Percentiles rank a stretch among this genome's conserved stretches.
Conservation (phyloP, 352 stramenopile species). For the Poterioochromonas sp. region DNA sequence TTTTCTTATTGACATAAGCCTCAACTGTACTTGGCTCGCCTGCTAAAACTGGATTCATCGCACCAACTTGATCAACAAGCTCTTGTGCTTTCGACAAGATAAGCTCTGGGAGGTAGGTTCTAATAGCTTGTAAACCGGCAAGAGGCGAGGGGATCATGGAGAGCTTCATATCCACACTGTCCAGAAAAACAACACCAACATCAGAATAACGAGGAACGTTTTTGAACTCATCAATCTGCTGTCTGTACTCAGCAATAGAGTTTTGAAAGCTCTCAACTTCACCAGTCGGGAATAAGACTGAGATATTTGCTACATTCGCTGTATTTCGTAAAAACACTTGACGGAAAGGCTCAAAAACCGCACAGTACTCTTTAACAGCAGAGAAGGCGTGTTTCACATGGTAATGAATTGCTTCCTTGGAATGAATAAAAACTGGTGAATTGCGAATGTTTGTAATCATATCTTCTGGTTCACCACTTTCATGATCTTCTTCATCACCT, state of each 20-base stretch:
- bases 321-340: slow-evolving; percentile 73
- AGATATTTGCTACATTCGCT: slow-evolving; percentile 54
- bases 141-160: slow-evolving; percentile 71
- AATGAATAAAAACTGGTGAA: slow-evolving; percentile 54
- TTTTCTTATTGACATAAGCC: slow-evolving; percentile 49
- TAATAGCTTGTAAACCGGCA: slow-evolving; percentile 68
- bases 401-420: slow-evolving; percentile 42
- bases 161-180: slow-evolving; percentile 71
- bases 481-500: slow-evolving; percentile 44
- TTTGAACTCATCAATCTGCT: slow-evolving; percentile 62
- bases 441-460: slow-evolving; percentile 67
- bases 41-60: slow-evolving; percentile 69
- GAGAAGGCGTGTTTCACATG: slow-evolving; percentile 45
- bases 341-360: slow-evolving; percentile 73
- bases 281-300: slow-evolving; percentile 51
- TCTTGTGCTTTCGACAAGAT: slow-evolving; percentile 67
- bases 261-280: slow-evolving; percentile 44
- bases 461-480: slow-evolving; percentile 65
- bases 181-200: slow-evolving; percentile 81
- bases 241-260: slow-evolving; percentile 47
- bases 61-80: slow-evolving; percentile 67
- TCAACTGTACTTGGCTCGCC: slow-evolving; percentile 52
- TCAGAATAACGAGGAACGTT: slow-evolving; percentile 67
- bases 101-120: slow-evolving; percentile 63
- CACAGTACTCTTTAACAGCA: slow-evolving; percentile 65